Percentiles rank a stretch among this genome's conserved stretches.
Conservation (phyloP, 345 rosid species). For the Murraya koenigii region DNA sequence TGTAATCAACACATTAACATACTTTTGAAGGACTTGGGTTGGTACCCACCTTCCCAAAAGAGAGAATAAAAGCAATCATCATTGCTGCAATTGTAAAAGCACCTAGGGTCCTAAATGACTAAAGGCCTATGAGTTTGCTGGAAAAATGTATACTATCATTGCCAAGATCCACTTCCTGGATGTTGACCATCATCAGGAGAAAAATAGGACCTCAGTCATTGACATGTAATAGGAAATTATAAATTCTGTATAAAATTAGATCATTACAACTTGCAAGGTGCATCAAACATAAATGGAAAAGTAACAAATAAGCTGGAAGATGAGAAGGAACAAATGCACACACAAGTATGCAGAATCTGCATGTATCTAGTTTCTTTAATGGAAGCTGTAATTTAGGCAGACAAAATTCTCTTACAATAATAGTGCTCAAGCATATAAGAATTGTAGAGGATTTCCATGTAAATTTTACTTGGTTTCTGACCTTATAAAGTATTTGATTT, state of each 20-base stretch:
- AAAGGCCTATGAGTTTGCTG: not conserved
- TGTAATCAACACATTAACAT: not conserved
- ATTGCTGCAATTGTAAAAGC: not conserved
- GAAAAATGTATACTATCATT: not conserved
- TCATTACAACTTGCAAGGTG: not conserved
- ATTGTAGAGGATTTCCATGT: not conserved
- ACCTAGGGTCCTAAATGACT: not conserved
- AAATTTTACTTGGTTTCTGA: not conserved
- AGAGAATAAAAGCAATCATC: slow-evolving; percentile 1
- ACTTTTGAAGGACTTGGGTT: not conserved
- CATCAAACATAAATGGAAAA: not conserved
- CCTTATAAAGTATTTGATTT: not conserved
- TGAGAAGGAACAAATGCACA: not conserved
- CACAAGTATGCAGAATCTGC: not conserved
- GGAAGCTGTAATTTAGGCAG: not conserved
- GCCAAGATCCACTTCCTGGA: not conserved
- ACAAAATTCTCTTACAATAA: not conserved
- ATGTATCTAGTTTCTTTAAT: not conserved
- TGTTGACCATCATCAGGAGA: not conserved
- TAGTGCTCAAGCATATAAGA: not conserved
- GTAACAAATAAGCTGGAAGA: not conserved
- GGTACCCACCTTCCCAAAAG: not conserved
- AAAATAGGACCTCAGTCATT: not conserved
- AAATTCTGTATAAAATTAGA: not conserved
- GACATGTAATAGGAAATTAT: not conserved